Conservation (phyloP, 345 rosid species). For the Theobroma cacao region DNA sequence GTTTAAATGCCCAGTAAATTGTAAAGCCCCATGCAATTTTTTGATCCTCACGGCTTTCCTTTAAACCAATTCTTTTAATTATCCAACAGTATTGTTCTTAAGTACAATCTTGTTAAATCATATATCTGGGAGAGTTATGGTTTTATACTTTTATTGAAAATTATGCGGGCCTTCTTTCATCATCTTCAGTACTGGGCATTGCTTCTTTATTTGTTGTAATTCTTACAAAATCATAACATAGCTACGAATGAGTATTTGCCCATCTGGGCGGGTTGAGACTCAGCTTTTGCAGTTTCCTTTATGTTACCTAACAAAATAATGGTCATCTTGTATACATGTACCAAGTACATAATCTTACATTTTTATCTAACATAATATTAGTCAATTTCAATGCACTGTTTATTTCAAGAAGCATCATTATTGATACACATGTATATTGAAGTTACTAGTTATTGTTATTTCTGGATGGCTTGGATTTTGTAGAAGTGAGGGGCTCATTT, state of each 20-base stretch:
- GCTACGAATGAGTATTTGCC: background rate
- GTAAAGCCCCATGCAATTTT: background rate
- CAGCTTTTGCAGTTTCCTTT: background rate
- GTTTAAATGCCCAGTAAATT: background rate
- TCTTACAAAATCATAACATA: background rate
- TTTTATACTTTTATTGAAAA: background rate
- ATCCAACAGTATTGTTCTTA: background rate
- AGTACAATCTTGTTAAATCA: background rate
- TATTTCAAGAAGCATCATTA: background rate
- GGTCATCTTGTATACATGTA: background rate
- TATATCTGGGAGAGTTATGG: background rate
- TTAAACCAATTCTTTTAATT: background rate
- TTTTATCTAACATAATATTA: background rate
- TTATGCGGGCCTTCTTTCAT: background rate
- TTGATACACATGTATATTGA: background rate
- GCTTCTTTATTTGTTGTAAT: background rate
- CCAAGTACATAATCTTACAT: background rate
- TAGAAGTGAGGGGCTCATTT: background rate
- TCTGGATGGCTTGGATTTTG: background rate
- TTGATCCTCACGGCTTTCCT: background rate
- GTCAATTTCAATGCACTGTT: background rate
- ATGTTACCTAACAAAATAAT: background rate
- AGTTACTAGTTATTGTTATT: background rate
- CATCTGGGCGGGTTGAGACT: background rate
- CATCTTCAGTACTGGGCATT: background rate